phyloP scores from a whole-genome alignment of 129 eudicot genomes.

The Saussurea involucrata region DNA sequence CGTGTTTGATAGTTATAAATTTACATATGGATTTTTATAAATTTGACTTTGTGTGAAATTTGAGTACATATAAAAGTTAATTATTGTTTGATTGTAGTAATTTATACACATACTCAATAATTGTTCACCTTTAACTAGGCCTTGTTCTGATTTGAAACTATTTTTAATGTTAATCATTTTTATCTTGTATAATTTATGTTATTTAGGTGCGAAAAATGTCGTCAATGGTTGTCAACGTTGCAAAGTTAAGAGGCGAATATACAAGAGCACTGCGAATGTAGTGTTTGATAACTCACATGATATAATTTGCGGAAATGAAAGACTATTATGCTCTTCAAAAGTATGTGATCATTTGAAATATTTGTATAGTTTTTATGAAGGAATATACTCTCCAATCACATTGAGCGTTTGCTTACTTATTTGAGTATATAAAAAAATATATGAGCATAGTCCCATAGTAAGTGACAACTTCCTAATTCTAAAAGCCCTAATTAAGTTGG shows the following conservation, averaged over 20 bases:
- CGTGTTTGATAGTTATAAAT: no score
- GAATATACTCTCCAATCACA: no score
- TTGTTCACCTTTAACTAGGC: slow-evolving; percentile 35
- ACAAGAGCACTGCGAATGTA: slow-evolving; percentile 72
- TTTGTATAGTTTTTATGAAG: neutral
- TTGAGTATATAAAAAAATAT: neutral
- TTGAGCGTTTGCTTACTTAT: no score
- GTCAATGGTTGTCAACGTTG: slow-evolving; percentile 72
- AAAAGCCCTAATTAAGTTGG: neutral
- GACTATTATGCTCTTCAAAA: slow-evolving; percentile 59
- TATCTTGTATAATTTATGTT: neutral
- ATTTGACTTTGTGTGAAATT: no score
- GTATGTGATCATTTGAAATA: slow-evolving; percentile 33
- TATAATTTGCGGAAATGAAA: slow-evolving; percentile 59
- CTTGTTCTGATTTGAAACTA: slow-evolving; percentile 12
- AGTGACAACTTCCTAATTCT: neutral
- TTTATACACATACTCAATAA: slow-evolving; percentile 33
- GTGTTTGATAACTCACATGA: slow-evolving; percentile 54
- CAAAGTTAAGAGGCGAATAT: slow-evolving; percentile 67
- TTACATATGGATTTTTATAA: no score
- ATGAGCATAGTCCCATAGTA: neutral
- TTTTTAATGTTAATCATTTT: neutral
- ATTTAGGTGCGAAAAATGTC: slow-evolving; percentile 71
- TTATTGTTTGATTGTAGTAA: neutral
- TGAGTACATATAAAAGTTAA: no score